phyloP scores from a whole-genome alignment of 2,329 filamentous ascomycete species.

The Aspergillus fijiensis region DNA sequence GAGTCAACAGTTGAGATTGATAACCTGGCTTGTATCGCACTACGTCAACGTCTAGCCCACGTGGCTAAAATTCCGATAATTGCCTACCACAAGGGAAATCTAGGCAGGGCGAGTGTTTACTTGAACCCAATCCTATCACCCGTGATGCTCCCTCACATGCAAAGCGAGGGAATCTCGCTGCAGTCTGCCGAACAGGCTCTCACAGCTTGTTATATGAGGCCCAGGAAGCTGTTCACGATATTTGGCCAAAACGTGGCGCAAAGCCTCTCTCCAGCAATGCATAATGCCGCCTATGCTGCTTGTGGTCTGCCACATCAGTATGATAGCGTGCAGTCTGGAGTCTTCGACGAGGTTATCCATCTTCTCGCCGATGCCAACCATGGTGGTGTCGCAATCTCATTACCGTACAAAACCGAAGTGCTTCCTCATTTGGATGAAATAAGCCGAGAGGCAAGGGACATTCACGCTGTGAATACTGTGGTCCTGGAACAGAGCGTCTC shows the following conservation, averaged over 20 bases:
- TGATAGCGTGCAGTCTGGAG: constrained; percentile 2
- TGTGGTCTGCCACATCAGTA: constrained; percentile 27
- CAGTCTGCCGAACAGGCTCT: neutral
- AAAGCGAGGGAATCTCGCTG: neutral
- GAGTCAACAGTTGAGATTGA: neutral
- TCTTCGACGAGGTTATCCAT: constrained; percentile 12
- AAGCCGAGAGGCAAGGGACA: constrained; percentile 24
- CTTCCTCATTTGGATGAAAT: constrained; percentile 22
- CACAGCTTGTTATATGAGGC: neutral
- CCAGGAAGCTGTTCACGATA: constrained; percentile 19
- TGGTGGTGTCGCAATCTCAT: constrained; percentile 23
- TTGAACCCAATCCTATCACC: neutral
- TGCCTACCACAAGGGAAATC: neutral
- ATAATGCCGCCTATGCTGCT: constrained; percentile 24
- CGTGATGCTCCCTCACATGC: neutral
- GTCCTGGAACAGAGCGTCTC: constrained; percentile 1
- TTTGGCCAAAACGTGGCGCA: constrained; percentile 24
- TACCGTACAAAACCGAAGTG: constrained; percentile 27
- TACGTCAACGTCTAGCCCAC: neutral
- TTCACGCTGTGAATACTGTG: constrained; percentile 32
- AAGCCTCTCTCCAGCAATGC: constrained; percentile 29
- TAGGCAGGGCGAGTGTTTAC: neutral
- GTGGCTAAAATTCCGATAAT: neutral
- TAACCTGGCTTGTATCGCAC: neutral
- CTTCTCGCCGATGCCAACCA: constrained; percentile 15